These are phyloP conservation scores for Cucumis cinereus DNA, from an alignment of 306 rosid genomes.

Conservation along the genomic window DNA sequence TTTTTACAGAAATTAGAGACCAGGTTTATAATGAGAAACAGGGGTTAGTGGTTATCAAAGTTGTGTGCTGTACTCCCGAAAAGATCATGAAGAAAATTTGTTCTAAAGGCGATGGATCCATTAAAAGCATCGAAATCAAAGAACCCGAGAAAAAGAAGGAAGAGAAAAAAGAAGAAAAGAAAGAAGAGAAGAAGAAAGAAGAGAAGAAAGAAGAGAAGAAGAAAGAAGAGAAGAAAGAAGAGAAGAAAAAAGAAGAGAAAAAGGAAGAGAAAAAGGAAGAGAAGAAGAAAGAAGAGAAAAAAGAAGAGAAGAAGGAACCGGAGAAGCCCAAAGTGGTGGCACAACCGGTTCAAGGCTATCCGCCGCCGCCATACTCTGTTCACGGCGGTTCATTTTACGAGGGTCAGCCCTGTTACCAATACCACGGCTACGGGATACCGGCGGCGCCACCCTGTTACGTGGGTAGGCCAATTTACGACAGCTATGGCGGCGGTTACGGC, in stretches of 20 bases:
- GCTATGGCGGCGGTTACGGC: conserved; percentile 3
- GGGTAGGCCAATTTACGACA: conserved; percentile 27
- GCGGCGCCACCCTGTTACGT: neutral
- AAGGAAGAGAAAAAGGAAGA: neutral
- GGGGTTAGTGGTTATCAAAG: conserved; percentile 41
- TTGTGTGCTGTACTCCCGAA: conserved; percentile 55
- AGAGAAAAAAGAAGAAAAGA: neutral
- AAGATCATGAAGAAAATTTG: conserved; percentile 3
- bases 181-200: neutral
- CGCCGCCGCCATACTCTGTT: neutral
- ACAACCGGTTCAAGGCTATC: conserved; percentile 5
- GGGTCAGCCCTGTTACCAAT: conserved; percentile 13
- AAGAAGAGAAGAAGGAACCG: neutral
- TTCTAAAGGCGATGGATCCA: conserved; percentile 12
- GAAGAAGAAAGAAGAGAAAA: neutral
- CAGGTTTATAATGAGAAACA: conserved; percentile 49
- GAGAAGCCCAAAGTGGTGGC: neutral
- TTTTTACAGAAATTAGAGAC: conserved; percentile 57
- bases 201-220: neutral
- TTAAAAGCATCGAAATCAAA: conserved; percentile 11
- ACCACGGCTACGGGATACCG: conserved; percentile 16
- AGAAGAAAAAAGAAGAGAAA: neutral
- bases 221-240: neutral
- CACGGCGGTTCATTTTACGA: neutral
- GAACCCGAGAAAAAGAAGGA: conserved; percentile 6